phyloP scores from a whole-genome alignment of 495 filamentous ascomycete species.

The Podospora bellae-mahoneyi region DNA sequence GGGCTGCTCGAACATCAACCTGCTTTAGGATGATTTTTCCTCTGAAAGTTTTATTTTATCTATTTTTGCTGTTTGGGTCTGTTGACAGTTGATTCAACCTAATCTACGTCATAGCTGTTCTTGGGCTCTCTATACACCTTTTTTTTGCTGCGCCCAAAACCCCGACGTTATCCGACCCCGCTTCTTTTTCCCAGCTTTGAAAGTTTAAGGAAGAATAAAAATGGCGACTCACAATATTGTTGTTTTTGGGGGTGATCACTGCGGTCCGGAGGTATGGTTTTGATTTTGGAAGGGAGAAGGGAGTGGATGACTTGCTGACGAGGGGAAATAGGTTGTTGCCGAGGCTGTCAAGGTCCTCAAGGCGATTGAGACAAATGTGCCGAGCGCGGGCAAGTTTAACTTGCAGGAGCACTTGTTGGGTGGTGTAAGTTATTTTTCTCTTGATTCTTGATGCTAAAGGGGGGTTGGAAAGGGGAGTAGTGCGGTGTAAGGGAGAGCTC shows the following conservation, averaged over 20 bases:
- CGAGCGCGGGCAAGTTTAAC: conserved; percentile 72
- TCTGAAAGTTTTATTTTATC: no score
- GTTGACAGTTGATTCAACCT: no score
- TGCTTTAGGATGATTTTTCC: no score
- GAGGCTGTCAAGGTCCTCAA: conserved; percentile 88
- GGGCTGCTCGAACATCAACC: no score
- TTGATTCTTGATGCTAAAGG: not conserved
- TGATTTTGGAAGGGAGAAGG: not conserved
- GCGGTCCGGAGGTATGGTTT: conserved; percentile 79
- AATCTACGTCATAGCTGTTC: no score
- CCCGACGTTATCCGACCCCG: no score
- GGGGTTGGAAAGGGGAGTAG: not conserved
- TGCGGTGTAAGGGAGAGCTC: not conserved
- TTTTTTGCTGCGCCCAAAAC: no score
- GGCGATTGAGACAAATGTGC: conserved; percentile 64
- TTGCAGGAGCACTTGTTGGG: conserved; percentile 90
- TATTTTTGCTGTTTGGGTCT: no score
- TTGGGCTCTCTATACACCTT: no score
- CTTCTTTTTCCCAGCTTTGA: no score
- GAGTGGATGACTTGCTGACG: not conserved
- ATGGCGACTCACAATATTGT: conserved; percentile 58
- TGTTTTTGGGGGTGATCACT: conserved; percentile 86
- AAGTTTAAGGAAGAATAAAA: not conserved
- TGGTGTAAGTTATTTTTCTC: conserved; percentile 62
- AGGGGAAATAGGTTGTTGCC: conserved; percentile 43